A percentile compares a stretch with the other conserved stretches of the same genome.
phyloP scores from a whole-genome alignment of 768 basidiomycete species.

The Lactarius hatsudake region DNA sequence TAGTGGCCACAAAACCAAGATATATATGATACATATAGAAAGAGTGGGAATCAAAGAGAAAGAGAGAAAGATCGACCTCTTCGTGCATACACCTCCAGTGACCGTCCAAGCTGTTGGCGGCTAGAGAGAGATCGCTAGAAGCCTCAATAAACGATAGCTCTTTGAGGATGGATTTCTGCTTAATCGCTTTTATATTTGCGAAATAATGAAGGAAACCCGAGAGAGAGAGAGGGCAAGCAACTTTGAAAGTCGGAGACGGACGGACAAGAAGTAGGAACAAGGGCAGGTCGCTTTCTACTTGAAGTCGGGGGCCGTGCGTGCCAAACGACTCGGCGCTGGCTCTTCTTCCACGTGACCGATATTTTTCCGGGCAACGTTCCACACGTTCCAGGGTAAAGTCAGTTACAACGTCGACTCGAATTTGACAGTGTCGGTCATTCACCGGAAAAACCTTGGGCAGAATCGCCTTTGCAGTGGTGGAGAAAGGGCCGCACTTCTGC shows the following conservation, averaged over 20 bases:
- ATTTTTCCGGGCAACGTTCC: constrained; percentile 15
- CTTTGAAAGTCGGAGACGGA: neutral
- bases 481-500: neutral
- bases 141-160: neutral
- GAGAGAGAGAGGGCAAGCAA: neutral
- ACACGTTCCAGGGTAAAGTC: neutral
- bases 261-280: constrained; percentile 1
- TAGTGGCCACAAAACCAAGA: constrained; percentile 11
- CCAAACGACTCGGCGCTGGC: neutral
- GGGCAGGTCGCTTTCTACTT: neutral
- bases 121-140: neutral
- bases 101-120: neutral
- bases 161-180: neutral
- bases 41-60: constrained; percentile 1
- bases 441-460: constrained; percentile 7
- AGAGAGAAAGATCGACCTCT: neutral
- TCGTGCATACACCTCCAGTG: constrained; percentile 15
- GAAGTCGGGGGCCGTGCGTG: neutral
- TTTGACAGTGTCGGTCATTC: neutral
- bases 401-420: neutral
- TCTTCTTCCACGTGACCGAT: constrained; percentile 8
- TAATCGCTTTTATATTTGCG: neutral
- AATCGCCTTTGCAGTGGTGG: neutral
- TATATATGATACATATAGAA: constrained; percentile 8
- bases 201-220: neutral